Percentiles rank a stretch among this genome's conserved stretches.
These are phyloP conservation scores for Hypoxylon cercidicola DNA, from an alignment of 495 filamentous ascomycete genomes.

Conservation along the genomic window DNA sequence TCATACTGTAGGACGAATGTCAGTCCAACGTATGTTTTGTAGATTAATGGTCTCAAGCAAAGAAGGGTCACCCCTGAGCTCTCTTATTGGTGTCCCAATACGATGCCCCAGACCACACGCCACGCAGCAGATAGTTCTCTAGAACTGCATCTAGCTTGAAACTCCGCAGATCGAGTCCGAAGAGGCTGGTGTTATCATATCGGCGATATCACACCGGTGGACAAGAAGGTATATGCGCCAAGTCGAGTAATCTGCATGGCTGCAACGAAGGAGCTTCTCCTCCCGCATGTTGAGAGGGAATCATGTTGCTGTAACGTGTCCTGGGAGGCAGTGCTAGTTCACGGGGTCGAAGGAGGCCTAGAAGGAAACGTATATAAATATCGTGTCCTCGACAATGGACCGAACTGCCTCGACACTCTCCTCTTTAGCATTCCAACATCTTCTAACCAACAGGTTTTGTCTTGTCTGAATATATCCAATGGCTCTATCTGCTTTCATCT, in stretches of 20 bases:
- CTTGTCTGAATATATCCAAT: constrained; percentile 18
- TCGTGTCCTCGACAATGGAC: constrained; percentile 1
- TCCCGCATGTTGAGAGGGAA: constrained; percentile 3
- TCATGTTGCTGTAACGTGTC: neutral
- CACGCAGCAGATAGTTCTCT: neutral
- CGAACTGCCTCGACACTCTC: neutral
- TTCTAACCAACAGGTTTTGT: neutral
- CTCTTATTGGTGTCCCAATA: neutral
- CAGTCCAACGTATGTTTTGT: neutral
- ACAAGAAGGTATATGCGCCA: constrained; percentile 43
- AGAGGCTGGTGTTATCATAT: constrained; percentile 9
- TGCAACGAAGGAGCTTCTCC: constrained; percentile 25
- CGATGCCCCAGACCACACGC: neutral
- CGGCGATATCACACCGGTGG: constrained; percentile 17
- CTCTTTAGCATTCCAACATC: neutral
- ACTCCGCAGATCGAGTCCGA: constrained; percentile 22
- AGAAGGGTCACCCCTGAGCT: constrained; percentile 2
- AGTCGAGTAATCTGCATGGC: constrained; percentile 37
- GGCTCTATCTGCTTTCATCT: constrained; percentile 33
- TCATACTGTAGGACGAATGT: neutral
- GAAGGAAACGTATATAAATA: constrained; percentile 26
- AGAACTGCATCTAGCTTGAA: constrained; percentile 10
- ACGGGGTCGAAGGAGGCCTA: neutral
- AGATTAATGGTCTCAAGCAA: constrained; percentile 6
- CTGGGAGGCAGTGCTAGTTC: neutral